Evolutionary conservation across 106 monocot genomes (phyloP), one percentile per base, ranked within the genome.

Genomic region (Triglochin maritima): DNA sequence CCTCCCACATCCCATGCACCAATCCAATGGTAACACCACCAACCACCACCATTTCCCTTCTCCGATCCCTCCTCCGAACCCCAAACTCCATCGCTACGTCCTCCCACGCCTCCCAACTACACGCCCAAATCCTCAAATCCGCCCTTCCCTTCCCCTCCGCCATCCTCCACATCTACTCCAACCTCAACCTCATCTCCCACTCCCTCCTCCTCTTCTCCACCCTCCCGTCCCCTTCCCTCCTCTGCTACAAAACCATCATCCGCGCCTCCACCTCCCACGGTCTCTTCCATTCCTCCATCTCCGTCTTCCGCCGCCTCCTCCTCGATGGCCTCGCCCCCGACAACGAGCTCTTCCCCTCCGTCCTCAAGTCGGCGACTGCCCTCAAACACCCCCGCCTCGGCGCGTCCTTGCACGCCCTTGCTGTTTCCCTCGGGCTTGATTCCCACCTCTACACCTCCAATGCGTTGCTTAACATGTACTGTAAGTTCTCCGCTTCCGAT

Each of bases 391-490:
- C 49, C 29, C 55, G 42, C 50, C 79, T 92, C 49, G 87, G 77
- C 0, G 69, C 57, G 5, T 76, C 87, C 7, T 47, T 92, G 17
- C 92, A 88, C 45, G 87, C 64, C 0, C 73, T 56, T 44, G 71
- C 73, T 12, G 16, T 92, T 9, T 66, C 64, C 17, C 62, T 80
- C 10, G 92, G 92, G 5, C 64, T 77, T 6, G 55, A 57, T 50
- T 64, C 81, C 2, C 79, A 83, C 16, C 77, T 85, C 9, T 92
- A 76, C 53, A 85, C 83, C 4, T 60, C 69, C 52, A 92, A 92
- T 47, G 87, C 92, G 1, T 82, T 92, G 41, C 56, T 92, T 69
- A 92, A 85, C 77, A 59, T 88, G 74, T 92, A 87, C 77, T 74
- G 72, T 56, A 92, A 92, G 59, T 41, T 84, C 14, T 59, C 46